These are phyloP conservation scores for Jacaranda mimosifolia DNA, from an alignment of 257 asterid genomes.

Conservation along the genomic window DNA sequence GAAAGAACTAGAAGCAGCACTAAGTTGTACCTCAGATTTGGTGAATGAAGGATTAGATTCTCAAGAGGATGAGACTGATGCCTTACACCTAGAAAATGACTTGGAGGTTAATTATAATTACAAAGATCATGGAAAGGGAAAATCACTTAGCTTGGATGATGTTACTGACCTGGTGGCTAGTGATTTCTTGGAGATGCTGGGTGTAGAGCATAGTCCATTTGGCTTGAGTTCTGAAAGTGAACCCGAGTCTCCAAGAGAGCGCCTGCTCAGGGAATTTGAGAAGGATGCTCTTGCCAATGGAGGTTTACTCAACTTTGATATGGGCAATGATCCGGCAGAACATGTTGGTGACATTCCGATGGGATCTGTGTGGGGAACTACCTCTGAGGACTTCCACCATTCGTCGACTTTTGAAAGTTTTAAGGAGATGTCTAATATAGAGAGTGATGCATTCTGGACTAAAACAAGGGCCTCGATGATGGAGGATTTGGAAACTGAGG, in stretches of 20 bases:
- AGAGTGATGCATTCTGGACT: conserved; percentile 46
- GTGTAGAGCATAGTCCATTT: conserved; percentile 77
- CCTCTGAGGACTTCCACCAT: conserved; percentile 47
- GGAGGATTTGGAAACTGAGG: conserved; percentile 92
- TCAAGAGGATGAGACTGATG: conserved; percentile 58
- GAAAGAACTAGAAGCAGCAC: conserved; percentile 75
- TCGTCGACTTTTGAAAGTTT: conserved; percentile 42
- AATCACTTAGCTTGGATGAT: conserved; percentile 68
- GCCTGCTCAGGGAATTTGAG: conserved; percentile 85
- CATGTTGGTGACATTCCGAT: conserved; percentile 35
- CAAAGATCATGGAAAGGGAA: conserved; percentile 51
- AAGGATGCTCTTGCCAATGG: conserved; percentile 78
- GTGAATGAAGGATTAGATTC: conserved; percentile 63
- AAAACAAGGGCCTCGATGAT: conserved; percentile 65
- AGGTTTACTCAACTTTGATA: conserved; percentile 67
- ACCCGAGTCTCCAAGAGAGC: conserved; percentile 94
- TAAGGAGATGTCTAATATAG: conserved; percentile 48
- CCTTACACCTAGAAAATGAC: conserved; percentile 42
- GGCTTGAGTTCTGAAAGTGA: conserved; percentile 88
- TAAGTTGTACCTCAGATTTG: conserved; percentile 55
- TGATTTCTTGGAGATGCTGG: conserved; percentile 88
- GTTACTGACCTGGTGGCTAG: conserved; percentile 65
- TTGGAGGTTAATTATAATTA: conserved; percentile 46
- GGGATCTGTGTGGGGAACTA: conserved; percentile 54
- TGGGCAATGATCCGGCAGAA: conserved; percentile 51